Evolutionary conservation across 331 rosid genomes (phyloP).

Genomic region (Arachis monticola): DNA sequence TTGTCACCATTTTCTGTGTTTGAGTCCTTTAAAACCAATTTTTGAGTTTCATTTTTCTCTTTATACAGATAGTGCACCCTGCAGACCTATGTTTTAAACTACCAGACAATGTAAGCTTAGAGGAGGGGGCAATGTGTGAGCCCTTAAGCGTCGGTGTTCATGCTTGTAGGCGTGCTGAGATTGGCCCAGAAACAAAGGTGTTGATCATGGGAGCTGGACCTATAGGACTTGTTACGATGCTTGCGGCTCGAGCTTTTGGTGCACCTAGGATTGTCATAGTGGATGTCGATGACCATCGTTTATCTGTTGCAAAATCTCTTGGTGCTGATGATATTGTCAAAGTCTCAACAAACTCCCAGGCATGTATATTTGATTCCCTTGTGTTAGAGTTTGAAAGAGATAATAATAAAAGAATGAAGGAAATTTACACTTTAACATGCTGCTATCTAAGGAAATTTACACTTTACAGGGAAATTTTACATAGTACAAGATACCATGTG

Average conservation of each 20-base stretch:
- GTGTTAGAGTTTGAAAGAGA: neutral
- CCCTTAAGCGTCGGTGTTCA: slow-evolving; percentile 94
- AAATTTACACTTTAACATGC: too few relatives aligned
- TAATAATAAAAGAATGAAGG: too few relatives aligned
- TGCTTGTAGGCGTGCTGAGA: slow-evolving; percentile 85
- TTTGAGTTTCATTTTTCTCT: slow-evolving; percentile 25
- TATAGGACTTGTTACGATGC: slow-evolving; percentile 88
- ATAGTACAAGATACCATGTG: too few relatives aligned
- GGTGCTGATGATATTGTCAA: slow-evolving; percentile 72
- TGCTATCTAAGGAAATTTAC: too few relatives aligned
- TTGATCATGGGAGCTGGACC: slow-evolving; percentile 96
- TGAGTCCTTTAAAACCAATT: neutral
- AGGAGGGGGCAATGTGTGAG: slow-evolving; percentile 98
- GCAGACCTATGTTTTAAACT: slow-evolving; percentile 86
- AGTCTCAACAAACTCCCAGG: slow-evolving; percentile 78
- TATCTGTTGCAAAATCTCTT: slow-evolving; percentile 79
- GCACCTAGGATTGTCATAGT: slow-evolving; percentile 68
- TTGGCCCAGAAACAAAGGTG: slow-evolving; percentile 80
- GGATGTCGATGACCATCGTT: slow-evolving; percentile 78
- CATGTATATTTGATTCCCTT: slow-evolving; percentile 25
- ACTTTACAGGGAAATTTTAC: too few relatives aligned
- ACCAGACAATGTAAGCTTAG: slow-evolving; percentile 87
- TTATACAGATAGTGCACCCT: slow-evolving; percentile 82
- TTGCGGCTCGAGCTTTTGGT: slow-evolving; percentile 87
- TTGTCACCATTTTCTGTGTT: neutral